Evolutionary conservation across 169 alveolate genomes (phyloP).

Genomic region (Theileria annulata): DNA sequence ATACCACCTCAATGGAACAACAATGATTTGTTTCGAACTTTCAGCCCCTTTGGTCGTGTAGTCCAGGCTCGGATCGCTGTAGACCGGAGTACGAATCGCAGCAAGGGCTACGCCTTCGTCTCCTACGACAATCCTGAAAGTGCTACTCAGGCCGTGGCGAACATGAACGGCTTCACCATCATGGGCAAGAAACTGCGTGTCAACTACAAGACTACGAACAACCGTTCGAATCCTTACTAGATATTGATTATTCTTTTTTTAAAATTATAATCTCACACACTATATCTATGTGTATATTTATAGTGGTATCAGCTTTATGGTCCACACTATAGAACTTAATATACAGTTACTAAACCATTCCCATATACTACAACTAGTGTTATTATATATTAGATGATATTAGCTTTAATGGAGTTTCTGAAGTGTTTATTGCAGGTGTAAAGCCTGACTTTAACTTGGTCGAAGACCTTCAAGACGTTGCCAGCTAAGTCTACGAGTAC

Average conservation of each 20-base stretch:
- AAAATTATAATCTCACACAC: neutral
- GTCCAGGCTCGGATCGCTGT: constrained; percentile 88
- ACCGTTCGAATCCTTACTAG: neutral
- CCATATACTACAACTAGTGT: neutral
- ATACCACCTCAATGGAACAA: constrained; percentile 92
- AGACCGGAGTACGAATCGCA: constrained; percentile 86
- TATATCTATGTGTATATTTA: neutral
- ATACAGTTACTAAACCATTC: neutral
- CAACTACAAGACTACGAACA: constrained; percentile 66
- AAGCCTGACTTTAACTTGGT: constrained; percentile 61
- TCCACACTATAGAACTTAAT: neutral
- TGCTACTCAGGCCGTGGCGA: constrained; percentile 87
- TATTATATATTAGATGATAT: constrained; percentile 19
- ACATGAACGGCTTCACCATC: constrained; percentile 87
- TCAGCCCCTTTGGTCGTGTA: constrained; percentile 85
- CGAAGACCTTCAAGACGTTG: constrained; percentile 54
- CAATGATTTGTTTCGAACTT: constrained; percentile 79
- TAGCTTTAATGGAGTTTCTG: constrained; percentile 68
- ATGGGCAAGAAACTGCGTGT: constrained; percentile 85
- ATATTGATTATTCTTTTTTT: constrained; percentile 3
- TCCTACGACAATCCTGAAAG: constrained; percentile 83
- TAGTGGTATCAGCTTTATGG: neutral
- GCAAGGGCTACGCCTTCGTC: constrained; percentile 90
- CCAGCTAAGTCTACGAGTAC: constrained; percentile 47
- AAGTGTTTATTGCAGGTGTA: constrained; percentile 64